phyloP scores from a whole-genome alignment of 768 basidiomycete genomes.

The Collybia nuda region DNA sequence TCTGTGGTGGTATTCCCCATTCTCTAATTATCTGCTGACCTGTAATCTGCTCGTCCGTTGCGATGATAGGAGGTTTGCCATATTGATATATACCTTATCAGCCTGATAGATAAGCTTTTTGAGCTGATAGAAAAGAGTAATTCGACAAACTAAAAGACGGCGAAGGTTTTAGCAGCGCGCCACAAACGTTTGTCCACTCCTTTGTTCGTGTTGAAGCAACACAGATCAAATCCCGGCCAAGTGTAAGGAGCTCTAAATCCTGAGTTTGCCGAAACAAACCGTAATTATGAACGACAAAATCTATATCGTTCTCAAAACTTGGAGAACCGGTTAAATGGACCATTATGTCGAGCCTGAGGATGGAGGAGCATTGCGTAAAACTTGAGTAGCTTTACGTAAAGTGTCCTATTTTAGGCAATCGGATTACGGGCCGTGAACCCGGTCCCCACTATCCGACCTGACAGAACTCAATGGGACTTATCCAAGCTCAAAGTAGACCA shows the following conservation, averaged over 20 bases:
- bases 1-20: slow-evolving; percentile 35
- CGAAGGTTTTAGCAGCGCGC: background rate
- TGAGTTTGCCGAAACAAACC: background rate
- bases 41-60: no score
- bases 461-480: no score
- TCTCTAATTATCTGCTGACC: slow-evolving; percentile 19
- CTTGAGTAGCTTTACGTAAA: no score
- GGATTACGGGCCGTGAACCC: no score
- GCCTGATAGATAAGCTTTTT: background rate
- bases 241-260: background rate
- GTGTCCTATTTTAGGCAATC: no score
- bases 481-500: no score
- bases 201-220: slow-evolving; percentile 1
- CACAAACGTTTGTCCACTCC: slow-evolving; percentile 1
- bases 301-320: background rate
- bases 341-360: no score
- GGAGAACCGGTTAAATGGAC: background rate
- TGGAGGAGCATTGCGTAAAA: no score
- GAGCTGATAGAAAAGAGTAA: background rate
- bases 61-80: no score
- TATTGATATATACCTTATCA: no score
- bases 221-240: slow-evolving; percentile 1
- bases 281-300: slow-evolving; percentile 11
- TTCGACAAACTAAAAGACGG: slow-evolving; percentile 4
- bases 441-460: no score